A percentile compares a stretch with the other conserved stretches of the same genome.
Evolutionary conservation across 306 rosid genomes (phyloP).

Genomic region (Senna siamea): DNA sequence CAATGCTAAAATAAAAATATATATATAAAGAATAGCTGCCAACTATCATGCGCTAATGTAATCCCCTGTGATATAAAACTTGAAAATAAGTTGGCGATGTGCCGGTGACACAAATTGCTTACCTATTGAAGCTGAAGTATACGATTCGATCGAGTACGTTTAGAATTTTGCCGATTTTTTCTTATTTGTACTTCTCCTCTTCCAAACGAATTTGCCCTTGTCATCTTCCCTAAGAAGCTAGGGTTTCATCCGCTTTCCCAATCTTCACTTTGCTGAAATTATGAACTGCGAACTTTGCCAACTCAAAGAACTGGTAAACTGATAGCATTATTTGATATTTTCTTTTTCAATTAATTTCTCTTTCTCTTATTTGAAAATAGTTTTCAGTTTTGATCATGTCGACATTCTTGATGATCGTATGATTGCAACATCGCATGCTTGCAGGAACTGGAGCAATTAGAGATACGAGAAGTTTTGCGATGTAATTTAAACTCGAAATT

Average conservation of each 20-base stretch:
- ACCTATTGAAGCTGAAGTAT: neutral
- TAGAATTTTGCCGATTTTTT: neutral
- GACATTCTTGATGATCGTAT: neutral
- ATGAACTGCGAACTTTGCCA: conserved; percentile 98
- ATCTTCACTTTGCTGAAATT: conserved; percentile 21
- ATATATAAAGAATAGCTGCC: too few relatives aligned
- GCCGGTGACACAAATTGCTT: neutral
- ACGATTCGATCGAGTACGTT: neutral
- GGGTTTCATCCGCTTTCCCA: conserved; percentile 34
- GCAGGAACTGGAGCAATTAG: conserved; percentile 88
- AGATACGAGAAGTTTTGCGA: conserved; percentile 93
- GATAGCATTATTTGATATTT: neutral
- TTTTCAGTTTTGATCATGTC: conserved; percentile 1
- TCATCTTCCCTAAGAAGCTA: conserved; percentile 1
- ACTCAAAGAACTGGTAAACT: conserved; percentile 80
- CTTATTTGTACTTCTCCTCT: neutral
- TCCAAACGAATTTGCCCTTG: neutral
- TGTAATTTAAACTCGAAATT: conserved; percentile 51
- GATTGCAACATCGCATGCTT: neutral
- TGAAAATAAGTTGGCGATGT: neutral
- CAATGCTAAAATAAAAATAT: too few relatives aligned
- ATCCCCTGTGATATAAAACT: neutral
- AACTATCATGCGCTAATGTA: neutral
- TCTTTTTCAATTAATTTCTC: neutral
- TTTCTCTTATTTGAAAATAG: neutral